Evolutionary conservation across 768 basidiomycete genomes (phyloP), one percentile per base, ranked within the genome.

Genomic region (Leccinum ochraceum): DNA sequence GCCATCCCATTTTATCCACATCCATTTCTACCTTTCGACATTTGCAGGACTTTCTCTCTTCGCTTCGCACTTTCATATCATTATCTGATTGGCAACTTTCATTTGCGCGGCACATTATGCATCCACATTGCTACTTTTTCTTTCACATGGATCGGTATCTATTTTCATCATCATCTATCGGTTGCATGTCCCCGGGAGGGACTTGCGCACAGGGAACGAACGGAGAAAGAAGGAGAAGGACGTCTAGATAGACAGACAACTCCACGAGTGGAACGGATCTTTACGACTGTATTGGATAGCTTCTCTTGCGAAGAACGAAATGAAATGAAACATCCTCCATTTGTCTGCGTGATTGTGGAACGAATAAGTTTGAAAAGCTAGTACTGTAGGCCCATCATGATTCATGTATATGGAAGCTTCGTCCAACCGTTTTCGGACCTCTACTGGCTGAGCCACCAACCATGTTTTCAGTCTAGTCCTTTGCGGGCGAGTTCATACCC

Each of bases 301-400:
- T 63, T 61, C 61, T 50, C 37, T 61, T 68, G 57, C 60, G 59
- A 78, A 52, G 83, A 69, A 58, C 81, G 83, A 66, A 82, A 72
- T 44, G 80, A 80, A 67, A 85, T 74, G 78, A 80, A 83, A 60
- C 53, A 48, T 59, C 72, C 66, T 44, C 62, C 71, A 73, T 48
- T 55, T 46, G 37, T 37, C 5, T 53, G 51, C 10, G 37, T 37
- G 65, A 51, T 58, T 46, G 56, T 13, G 54, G 63, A 55, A n/a
- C 58, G 53, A 60, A 52, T 22, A 11, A 44, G 1, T 14, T 55
- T 14, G 32, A 1, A 52, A 39, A 16, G 22, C 28, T 56, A 0
- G 22, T 32, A 37, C 46, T 14, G 48, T 22, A 30, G 20, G 26
- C 34, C 32, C 54, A 30, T 24, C 53, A 14, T 14, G n/a, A 17